Conservation (phyloP, 768 basidiomycete species). For the Gloeopeniophorella convolvens region DNA sequence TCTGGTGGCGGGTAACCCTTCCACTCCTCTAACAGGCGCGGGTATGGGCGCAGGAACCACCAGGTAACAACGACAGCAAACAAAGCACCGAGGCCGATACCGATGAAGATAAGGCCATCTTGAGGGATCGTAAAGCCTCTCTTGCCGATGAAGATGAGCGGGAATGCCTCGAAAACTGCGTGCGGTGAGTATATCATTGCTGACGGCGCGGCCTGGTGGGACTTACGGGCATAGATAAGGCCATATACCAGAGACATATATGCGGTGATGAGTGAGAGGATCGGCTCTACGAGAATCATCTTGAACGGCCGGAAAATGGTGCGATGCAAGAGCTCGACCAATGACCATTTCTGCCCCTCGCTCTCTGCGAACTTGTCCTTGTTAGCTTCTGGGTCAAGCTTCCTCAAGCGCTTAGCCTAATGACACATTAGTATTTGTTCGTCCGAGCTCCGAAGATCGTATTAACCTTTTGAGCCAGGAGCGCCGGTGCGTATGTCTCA, state of each 20-base stretch:
- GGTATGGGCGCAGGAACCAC: conserved; percentile 19
- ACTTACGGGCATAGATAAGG: conserved; percentile 2
- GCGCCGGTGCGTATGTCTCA: conserved; percentile 20
- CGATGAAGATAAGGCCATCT: conserved; percentile 10
- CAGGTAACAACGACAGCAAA: background rate
- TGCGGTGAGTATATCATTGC: background rate
- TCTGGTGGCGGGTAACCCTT: conserved; percentile 26
- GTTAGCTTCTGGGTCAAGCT: background rate
- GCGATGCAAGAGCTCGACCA: conserved; percentile 20
- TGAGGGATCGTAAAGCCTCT: background rate
- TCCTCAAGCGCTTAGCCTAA: background rate
- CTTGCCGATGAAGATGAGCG: conserved; percentile 4
- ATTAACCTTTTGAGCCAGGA: conserved; percentile 11
- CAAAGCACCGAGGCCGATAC: conserved; percentile 4
- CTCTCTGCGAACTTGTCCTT: background rate
- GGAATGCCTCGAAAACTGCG: conserved; percentile 3
- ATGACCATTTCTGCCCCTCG: background rate
- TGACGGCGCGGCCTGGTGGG: background rate
- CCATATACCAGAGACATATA: conserved; percentile 9
- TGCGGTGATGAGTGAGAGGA: conserved; percentile 7
- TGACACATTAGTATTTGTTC: background rate
- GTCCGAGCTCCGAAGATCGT: background rate
- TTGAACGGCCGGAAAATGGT: conserved; percentile 27
- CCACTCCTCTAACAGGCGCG: conserved; percentile 19
- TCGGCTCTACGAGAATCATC: conserved; percentile 28